Conservation (phyloP, 1,284 basidiomycete species). For the Peniophora sp. region DNA sequence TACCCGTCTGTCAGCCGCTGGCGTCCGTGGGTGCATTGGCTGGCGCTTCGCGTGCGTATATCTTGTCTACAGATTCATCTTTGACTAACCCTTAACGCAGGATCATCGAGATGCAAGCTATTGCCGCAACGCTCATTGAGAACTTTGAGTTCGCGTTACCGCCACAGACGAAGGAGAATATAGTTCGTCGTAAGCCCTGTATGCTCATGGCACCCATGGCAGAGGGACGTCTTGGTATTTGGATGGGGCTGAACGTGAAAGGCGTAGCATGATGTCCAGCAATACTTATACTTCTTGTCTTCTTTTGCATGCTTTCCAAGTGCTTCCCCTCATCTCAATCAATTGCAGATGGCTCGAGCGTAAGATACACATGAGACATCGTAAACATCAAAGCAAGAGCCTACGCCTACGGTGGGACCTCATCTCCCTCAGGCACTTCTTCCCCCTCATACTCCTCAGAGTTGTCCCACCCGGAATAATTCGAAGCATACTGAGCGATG, state of each 20-base stretch:
- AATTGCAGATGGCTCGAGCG: too few species aligned
- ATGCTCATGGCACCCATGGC: constrained; percentile 9
- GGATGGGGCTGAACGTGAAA: constrained; percentile 8
- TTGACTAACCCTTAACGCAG: constrained; percentile 8
- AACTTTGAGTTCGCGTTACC: constrained; percentile 17
- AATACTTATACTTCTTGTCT: too few species aligned
- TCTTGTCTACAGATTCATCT: neutral
- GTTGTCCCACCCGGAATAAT: too few species aligned
- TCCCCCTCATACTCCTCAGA: too few species aligned
- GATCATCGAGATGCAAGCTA: constrained; percentile 19
- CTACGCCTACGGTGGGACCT: too few species aligned
- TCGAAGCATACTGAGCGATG: too few species aligned
- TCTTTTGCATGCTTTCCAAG: too few species aligned
- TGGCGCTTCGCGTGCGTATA: constrained; percentile 25
- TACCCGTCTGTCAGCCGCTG: constrained; percentile 12
- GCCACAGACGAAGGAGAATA: constrained; percentile 1
- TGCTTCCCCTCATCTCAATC: too few species aligned
- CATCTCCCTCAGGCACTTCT: too few species aligned
- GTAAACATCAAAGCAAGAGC: too few species aligned
- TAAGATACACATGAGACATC: too few species aligned
- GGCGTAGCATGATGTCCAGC: neutral
- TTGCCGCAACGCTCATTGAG: constrained; percentile 16
- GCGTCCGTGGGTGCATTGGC: constrained; percentile 23
- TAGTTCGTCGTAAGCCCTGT: constrained; percentile 4
- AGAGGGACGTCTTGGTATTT: constrained; percentile 1